Evolutionary conservation across 2,329 filamentous ascomycete species (phyloP).

Genomic region (Diaporthe citriasiana): DNA sequence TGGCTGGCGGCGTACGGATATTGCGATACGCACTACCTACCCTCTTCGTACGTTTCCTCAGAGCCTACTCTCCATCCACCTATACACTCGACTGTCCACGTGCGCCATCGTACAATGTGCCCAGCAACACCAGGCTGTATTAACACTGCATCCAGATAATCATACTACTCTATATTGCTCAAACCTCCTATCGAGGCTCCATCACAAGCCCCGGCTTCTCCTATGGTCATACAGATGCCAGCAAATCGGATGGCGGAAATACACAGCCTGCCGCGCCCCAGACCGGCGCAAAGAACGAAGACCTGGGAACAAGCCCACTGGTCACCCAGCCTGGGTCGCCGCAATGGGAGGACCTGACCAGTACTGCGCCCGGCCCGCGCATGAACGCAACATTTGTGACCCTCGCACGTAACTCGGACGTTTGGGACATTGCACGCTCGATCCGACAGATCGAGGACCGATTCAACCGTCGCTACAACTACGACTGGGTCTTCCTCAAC

Average conservation of each 20-base stretch:
- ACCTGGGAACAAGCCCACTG: slow-evolving; percentile 60
- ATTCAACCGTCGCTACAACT: slow-evolving; percentile 97
- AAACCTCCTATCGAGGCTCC: slow-evolving; percentile 63
- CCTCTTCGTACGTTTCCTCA: slow-evolving; percentile 76
- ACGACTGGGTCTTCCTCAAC: slow-evolving; percentile 99
- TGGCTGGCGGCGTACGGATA: slow-evolving; percentile 80
- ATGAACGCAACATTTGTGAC: slow-evolving; percentile 99
- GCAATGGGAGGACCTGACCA: slow-evolving; percentile 66
- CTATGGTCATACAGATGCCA: slow-evolving; percentile 30
- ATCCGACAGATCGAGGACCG: slow-evolving; percentile 98
- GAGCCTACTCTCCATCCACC: slow-evolving; percentile 32
- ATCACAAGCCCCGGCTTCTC: slow-evolving; percentile 56
- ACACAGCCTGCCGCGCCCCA: slow-evolving; percentile 46
- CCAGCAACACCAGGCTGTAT: slow-evolving; percentile 43
- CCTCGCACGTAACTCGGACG: slow-evolving; percentile 89
- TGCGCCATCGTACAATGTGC: slow-evolving; percentile 14
- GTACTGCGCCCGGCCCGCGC: slow-evolving; percentile 75
- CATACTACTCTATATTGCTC: slow-evolving; percentile 86
- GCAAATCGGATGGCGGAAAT: slow-evolving; percentile 27
- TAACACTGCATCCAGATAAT: slow-evolving; percentile 63
- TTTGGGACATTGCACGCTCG: slow-evolving; percentile 97
- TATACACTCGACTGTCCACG: slow-evolving; percentile 42
- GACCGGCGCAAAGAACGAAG: slow-evolving; percentile 51
- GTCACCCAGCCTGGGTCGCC: slow-evolving; percentile 62
- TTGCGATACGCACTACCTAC: slow-evolving; percentile 85